Evolutionary conservation across 2,329 filamentous ascomycete species (phyloP), one percentile per base, ranked within the genome.

Genomic region (Dothistroma pini): DNA sequence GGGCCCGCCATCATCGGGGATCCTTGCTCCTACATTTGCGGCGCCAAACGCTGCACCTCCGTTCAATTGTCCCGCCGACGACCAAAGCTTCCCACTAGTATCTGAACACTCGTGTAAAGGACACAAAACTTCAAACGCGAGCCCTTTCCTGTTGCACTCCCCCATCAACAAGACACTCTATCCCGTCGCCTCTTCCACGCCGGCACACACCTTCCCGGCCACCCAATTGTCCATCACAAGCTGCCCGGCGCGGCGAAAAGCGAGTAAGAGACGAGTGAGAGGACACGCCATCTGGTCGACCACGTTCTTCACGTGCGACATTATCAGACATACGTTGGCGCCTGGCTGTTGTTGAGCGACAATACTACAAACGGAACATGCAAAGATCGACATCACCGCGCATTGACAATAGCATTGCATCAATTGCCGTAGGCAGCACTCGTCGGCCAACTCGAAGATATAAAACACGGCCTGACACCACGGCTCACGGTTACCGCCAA

Each of bases 371-470:
- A 35, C 16, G n/a, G 51, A 53, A 34, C 51, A 53, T 53, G 51
- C 51, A 53, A 50, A 57, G 47, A 29, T 29, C 44, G 44, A 12
- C 29, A 32, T 57, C 55, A 25, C 19, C 50, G 21, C 22, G 47
- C 35, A 19, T 51, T 53, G 44, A 56, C 49, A 54, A 54, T 51
- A 54, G 25, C 34, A 31, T 41, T 34, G 21, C 35, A 16, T 25
- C 29, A 25, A 41, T 52, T 54, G 50, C 59, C 48, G 25, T 41
- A 57, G 54, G 59, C 55, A 57, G 54, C 54, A 54, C 31, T 56
- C 53, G 38, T 35, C 55, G 51, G 44, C 52, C n/a, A 53, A 38
- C 29, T 53, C 41, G 35, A 59, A 56, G 31, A 6, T 48, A 48
- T 57, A 53, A n/a, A 58, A 35, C 31, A 29, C n/a, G 47, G 29